Conservation (phyloP, 1,284 basidiomycete genomes). For the Trichosporon coremiiforme region DNA sequence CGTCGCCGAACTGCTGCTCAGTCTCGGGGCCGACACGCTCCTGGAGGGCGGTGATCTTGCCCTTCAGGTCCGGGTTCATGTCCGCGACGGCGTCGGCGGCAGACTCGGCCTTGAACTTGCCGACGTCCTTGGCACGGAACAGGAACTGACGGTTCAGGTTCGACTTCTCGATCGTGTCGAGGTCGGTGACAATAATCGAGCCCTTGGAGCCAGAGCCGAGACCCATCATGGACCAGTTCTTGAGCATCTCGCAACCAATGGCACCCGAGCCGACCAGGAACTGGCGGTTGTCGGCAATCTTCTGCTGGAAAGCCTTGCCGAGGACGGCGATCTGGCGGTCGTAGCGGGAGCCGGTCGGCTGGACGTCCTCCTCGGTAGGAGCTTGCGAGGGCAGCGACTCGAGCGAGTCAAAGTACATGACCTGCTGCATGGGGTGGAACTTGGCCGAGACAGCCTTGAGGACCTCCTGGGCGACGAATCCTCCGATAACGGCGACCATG, state of each 20-base stretch:
- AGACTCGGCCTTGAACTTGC: slow-evolving; percentile 97
- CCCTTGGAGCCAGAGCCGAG: slow-evolving; percentile 80
- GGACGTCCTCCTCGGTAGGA: slow-evolving; percentile 82
- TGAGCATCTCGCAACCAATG: slow-evolving; percentile 99
- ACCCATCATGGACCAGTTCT: slow-evolving; percentile 99
- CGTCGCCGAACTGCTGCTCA: slow-evolving; percentile 88
- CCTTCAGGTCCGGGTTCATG: slow-evolving; percentile 92
- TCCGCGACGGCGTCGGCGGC: slow-evolving; percentile 88
- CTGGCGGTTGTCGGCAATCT: slow-evolving; percentile 85
- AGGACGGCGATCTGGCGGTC: slow-evolving; percentile 97
- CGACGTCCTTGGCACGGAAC: slow-evolving; percentile 95
- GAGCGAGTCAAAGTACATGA: slow-evolving; percentile 96
- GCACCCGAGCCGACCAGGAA: slow-evolving; percentile 98
- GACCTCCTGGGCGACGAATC: slow-evolving; percentile 97
- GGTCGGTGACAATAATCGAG: slow-evolving; percentile 89
- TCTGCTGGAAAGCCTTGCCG: slow-evolving; percentile 88
- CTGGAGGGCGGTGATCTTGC: slow-evolving; percentile 86
- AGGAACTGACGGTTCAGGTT: slow-evolving; percentile 99
- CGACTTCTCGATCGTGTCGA: slow-evolving; percentile 99
- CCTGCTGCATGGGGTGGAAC: slow-evolving; percentile 95
- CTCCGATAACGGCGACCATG: slow-evolving; percentile 90
- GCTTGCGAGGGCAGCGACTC: slow-evolving; percentile 80
- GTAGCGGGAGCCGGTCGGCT: slow-evolving; percentile 81
- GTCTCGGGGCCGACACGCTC: slow-evolving; percentile 92
- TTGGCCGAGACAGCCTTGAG: slow-evolving; percentile 97